Conservation (phyloP, 2,329 filamentous ascomycete species). For the Trichoderma oligosporum region DNA sequence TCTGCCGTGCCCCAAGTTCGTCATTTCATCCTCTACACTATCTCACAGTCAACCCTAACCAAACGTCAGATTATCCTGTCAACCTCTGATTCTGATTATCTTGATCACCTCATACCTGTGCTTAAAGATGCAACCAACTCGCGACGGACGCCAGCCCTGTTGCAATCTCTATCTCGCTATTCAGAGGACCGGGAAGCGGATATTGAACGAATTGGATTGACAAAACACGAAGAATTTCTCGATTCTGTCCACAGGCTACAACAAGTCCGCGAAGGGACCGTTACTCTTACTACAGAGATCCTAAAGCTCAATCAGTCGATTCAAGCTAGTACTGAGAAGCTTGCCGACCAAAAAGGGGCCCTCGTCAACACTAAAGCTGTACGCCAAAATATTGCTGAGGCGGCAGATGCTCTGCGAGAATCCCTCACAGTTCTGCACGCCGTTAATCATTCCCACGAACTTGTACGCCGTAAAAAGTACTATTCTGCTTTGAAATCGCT, state of each 20-base stretch:
- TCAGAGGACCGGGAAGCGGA: constrained; percentile 82
- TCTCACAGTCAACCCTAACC: constrained; percentile 18
- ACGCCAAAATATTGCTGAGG: constrained; percentile 92
- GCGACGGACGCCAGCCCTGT: constrained; percentile 67
- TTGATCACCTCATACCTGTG: constrained; percentile 91
- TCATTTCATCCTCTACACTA: constrained; percentile 20
- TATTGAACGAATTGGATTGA: constrained; percentile 91
- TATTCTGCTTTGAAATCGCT: constrained; percentile 91
- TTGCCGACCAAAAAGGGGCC: constrained; percentile 90
- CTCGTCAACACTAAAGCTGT: constrained; percentile 89
- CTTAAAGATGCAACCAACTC: constrained; percentile 83
- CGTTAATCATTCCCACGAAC: constrained; percentile 89
- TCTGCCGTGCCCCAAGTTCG: constrained; percentile 45
- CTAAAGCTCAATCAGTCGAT: constrained; percentile 91
- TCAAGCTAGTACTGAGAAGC: constrained; percentile 86
- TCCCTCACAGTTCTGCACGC: constrained; percentile 88
- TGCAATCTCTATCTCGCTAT: constrained; percentile 68
- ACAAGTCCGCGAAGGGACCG: constrained; percentile 83
- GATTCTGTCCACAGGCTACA: constrained; percentile 92
- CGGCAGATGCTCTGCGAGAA: constrained; percentile 80
- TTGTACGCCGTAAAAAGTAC: constrained; percentile 89
- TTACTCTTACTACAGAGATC: constrained; percentile 84
- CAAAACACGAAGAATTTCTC: constrained; percentile 95
- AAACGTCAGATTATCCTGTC: constrained; percentile 76
- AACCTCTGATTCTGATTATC: constrained; percentile 85